Evolutionary conservation across 1,284 basidiomycete species (phyloP).

Genomic region (Fomitopsis betulina): DNA sequence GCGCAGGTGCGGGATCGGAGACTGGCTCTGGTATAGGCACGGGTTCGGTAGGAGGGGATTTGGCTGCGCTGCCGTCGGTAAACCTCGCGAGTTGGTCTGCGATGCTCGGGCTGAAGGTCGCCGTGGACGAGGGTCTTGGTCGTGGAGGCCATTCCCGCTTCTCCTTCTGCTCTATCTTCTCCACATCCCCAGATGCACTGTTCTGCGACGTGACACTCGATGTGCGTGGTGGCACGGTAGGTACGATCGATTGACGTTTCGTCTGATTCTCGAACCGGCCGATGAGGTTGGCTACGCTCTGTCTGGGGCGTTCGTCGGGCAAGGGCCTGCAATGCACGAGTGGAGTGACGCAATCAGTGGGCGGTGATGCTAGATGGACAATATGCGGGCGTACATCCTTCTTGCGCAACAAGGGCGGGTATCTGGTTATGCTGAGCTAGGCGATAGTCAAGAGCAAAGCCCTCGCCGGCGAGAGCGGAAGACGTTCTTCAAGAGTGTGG

Average conservation of each 20-base stretch:
- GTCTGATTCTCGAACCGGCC: constrained; percentile 76
- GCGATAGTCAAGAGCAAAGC: constrained; percentile 8
- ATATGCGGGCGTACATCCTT: constrained; percentile 16
- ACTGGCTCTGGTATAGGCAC: neutral
- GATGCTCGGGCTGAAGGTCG: neutral
- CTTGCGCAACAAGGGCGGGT: neutral
- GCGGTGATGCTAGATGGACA: constrained; percentile 8
- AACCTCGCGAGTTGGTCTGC: constrained; percentile 1
- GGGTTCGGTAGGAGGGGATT: neutral
- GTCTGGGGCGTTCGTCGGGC: constrained; percentile 78
- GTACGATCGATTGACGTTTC: constrained; percentile 46
- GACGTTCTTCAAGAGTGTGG: neutral
- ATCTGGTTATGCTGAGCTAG: neutral
- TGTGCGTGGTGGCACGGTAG: constrained; percentile 41
- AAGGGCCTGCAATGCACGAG: constrained; percentile 50
- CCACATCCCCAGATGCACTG: constrained; percentile 45
- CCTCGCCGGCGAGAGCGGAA: constrained; percentile 24
- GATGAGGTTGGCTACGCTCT: constrained; percentile 79
- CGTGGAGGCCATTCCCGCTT: constrained; percentile 73
- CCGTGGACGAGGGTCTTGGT: constrained; percentile 9
- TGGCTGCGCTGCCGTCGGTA: neutral
- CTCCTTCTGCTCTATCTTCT: constrained; percentile 61
- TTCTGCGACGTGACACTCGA: constrained; percentile 53
- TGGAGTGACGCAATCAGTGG: constrained; percentile 10
- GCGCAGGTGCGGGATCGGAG: neutral